Base-by-base conservation (phyloP, 345 rosid genomes). In the Raphanus raphanistrum region DNA sequence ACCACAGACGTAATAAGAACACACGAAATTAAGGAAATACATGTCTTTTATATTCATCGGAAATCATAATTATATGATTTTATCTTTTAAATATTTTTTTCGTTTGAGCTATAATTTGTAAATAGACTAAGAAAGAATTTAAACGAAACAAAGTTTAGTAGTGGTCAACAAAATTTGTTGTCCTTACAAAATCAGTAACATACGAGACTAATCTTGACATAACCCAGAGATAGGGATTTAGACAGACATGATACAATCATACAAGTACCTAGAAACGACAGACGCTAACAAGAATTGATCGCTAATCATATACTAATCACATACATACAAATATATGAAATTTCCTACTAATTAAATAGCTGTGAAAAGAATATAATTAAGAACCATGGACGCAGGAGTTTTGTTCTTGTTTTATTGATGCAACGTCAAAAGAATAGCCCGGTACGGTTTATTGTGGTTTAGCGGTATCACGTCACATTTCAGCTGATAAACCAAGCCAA, bases 401-500 rank as follows among this genome's bases (percentile, higher is more conserved):
- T 71, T 43, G 6, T 4, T 27, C 63, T 72, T 78, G 68, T 58
- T 32, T 54, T 50, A 17, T 11, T 48, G 26, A 45, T 63, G 66
- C 4, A 15, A 38, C 50, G 76, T 71, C 76, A 72, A 78, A 65
- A 58, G 72, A 71, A 71, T 71, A 57, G 13, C 31, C 48, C 59
- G 35, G 77, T 60, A 45, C 15, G 68, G 77, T 28, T 66, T 45
- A 43, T 8, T 25, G 76, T 65, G 43, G 7, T 65, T 8, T 31
- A 41, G 36, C 26, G 38, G 13, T 62, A 83, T 79, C 38, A 6
- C 70, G 63, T 25, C 61, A 67, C 32, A 81, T 72, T 15, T 81
- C 87, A 78, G 94, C 91, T 35, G 92, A 86, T 52, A 90, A 83
- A 62, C 93, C 90, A 50, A 90, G 90, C 96, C 96, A 94, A 0